Percentiles rank a stretch among this genome's conserved stretches.
Evolutionary conservation across 129 eudicot species (phyloP).

Genomic region (Helianthus annuus): HanXRQr2.0-SUNRISE NC_035441.2:103299739-103300238

Average conservation of each 20-base stretch:
- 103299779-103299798: too few relatives aligned
- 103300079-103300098: not conserved
- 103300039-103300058: not conserved
- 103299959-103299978: not conserved
- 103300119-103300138: not conserved
- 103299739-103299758: too few relatives aligned
- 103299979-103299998: not conserved
- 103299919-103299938: not conserved
- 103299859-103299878: too few relatives aligned
- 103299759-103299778: too few relatives aligned
- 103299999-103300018: not conserved
- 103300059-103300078: not conserved
- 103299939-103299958: not conserved
- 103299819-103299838: too few relatives aligned
- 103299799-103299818: too few relatives aligned
- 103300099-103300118: not conserved
- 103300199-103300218: not conserved
- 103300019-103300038: not conserved
- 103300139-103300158: not conserved
- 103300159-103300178: not conserved
- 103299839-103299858: too few relatives aligned
- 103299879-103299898: too few relatives aligned
- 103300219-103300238: not conserved
- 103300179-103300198: not conserved
- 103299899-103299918: too few relatives aligned